These are phyloP conservation scores for Saposhnikovia divaricata DNA, from an alignment of 129 eudicot species.

Conservation along the genomic window DNA sequence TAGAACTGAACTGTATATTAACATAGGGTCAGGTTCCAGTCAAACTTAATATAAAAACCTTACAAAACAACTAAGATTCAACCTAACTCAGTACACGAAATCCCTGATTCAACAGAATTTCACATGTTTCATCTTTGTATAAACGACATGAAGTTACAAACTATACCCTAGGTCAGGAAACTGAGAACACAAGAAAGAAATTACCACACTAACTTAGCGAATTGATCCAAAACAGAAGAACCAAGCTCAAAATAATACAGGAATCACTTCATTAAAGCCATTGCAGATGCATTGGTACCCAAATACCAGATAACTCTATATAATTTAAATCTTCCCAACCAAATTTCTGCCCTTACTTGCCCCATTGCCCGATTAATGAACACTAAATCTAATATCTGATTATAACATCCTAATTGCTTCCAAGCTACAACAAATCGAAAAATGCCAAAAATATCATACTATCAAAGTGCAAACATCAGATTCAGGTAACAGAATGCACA, in stretches of 20 bases:
- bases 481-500: background rate
- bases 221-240: background rate
- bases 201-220: background rate
- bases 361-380: background rate
- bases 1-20: background rate
- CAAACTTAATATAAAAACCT: too few species aligned
- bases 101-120: background rate
- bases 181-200: too few species aligned
- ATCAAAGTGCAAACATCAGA: background rate
- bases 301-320: background rate
- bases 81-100: background rate
- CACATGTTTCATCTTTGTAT: background rate
- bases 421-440: background rate
- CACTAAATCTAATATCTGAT: background rate
- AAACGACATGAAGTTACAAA: too few species aligned
- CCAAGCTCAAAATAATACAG: background rate
- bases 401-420: background rate
- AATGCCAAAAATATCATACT: background rate
- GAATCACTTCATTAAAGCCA: background rate
- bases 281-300: background rate
- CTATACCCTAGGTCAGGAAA: too few species aligned
- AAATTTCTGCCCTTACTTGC: background rate
- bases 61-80: background rate
- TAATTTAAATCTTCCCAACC: background rate
- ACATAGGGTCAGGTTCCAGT: background rate